Evolutionary conservation across 2,329 filamentous ascomycete species (phyloP), one percentile per base, ranked within the genome.

Genomic region (Neonectria neomacrospora): DNA sequence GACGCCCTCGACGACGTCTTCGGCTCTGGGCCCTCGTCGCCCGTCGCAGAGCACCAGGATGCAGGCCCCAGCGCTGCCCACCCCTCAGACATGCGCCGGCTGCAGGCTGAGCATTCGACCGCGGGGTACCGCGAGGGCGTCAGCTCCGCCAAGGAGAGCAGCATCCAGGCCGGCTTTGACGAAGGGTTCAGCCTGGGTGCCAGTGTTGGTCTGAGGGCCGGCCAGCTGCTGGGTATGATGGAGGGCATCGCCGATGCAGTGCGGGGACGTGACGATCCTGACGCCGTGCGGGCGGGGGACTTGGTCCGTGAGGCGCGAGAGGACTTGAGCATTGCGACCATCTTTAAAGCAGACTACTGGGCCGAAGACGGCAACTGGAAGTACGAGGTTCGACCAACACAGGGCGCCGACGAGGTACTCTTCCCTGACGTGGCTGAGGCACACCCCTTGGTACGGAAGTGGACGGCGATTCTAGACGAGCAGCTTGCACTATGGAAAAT

Each of bases 91-190:
- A 86, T 96, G 54, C 88, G 86, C 20, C 89, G 91, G 23, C 85
- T 97, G 16, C 89, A 91, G 71, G 85, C 88, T 44, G 89, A 91
- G 58, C 93, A 97, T 76, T 86, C 88, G 55, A 97, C 92, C 8
- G 90, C 92, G 41, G 96, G 96, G 20, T 98, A 98, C 79, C 90
- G 95, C 63, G 94, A 97, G 73, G 96, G 95, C 47, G 86, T 98
- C 56, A 86, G 90, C 0, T 82, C 82, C 3, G 91, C 91, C 32
- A 98, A 98, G 77, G 86, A 87, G 26, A 80, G 84, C 51, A 91
- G 89, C 72, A 88, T 97, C 26, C 96, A 99, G 79, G 84, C 84
- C 14, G 95, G 95, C 0, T 98, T 99, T 74, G 96, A 99, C 76
- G 92, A 95, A 67, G 95, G 95, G 0, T 98, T 94, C 76, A 84